Conservation (phyloP, 164 flowering plant species). For the Piper betle region DNA sequence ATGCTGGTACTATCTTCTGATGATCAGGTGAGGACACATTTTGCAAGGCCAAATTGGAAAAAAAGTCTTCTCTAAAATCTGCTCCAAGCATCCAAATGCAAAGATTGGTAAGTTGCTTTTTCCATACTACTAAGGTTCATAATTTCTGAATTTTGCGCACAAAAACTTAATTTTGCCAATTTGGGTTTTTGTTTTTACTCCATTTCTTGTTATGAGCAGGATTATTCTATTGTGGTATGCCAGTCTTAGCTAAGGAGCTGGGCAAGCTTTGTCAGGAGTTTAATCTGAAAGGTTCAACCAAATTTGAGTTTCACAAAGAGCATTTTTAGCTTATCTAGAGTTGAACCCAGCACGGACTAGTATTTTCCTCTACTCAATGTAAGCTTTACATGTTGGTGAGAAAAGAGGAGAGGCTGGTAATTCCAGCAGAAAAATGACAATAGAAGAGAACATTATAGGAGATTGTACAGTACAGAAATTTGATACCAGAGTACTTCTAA, state of each 20-base stretch:
- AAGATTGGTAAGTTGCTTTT: slow-evolving; percentile 53
- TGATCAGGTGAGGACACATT: slow-evolving; percentile 75
- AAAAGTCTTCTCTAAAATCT: slow-evolving; percentile 51
- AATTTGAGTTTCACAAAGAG: slow-evolving; percentile 85
- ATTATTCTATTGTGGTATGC: slow-evolving; percentile 85
- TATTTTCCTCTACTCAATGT: not conserved
- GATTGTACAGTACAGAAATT: not conserved
- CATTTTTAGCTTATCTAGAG: slow-evolving; percentile 30
- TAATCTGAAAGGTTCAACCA: slow-evolving; percentile 71
- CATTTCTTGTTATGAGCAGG: slow-evolving; percentile 27
- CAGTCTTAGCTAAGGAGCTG: slow-evolving; percentile 69
- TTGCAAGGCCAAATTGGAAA: slow-evolving; percentile 92
- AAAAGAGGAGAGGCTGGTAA: not conserved
- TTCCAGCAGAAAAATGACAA: not conserved
- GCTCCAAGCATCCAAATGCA: slow-evolving; percentile 60
- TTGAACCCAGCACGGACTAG: not conserved
- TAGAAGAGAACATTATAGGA: not conserved
- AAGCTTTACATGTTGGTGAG: not conserved
- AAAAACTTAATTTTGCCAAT: not conserved
- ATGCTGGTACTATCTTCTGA: not conserved
- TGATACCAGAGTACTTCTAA: not conserved
- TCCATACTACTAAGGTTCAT: no score
- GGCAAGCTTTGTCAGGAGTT: slow-evolving; percentile 57
- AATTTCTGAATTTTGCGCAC: not conserved
- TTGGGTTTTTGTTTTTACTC: not conserved